Evolutionary conservation across 495 filamentous ascomycete species (phyloP).

Genomic region (Trichoderma erinaceum): DNA sequence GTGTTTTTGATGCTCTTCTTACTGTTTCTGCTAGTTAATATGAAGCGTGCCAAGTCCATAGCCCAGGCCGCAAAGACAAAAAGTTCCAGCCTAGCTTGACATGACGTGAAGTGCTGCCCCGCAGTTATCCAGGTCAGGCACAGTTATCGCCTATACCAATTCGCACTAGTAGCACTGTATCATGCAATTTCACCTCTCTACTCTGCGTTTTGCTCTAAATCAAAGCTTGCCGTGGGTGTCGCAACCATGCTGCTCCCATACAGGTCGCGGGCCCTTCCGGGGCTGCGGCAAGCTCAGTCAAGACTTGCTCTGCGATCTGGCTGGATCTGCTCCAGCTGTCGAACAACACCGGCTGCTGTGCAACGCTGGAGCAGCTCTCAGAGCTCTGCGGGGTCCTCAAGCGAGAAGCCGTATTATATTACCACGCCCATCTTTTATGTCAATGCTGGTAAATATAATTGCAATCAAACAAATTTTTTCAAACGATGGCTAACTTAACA

Average conservation of each 20-base stretch:
- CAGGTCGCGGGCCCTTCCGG: neutral
- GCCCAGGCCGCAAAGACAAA: neutral
- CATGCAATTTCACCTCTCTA: neutral
- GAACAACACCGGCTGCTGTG: neutral
- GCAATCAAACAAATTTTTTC: conserved; percentile 20
- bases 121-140: neutral
- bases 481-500: neutral
- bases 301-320: neutral
- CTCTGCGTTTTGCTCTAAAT: neutral
- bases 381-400: conserved; percentile 7
- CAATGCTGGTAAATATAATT: conserved; percentile 68
- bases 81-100: neutral
- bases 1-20: neutral
- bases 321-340: conserved; percentile 8
- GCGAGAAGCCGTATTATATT: conserved; percentile 84
- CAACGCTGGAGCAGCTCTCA: conserved; percentile 1
- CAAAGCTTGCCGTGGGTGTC: neutral
- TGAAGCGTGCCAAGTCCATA: neutral
- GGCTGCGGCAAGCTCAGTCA: conserved; percentile 8
- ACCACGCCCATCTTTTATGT: conserved; percentile 99
- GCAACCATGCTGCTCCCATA: neutral
- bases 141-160: neutral
- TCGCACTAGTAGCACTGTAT: conserved; percentile 7
- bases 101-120: conserved; percentile 7
- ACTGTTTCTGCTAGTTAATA: too few species aligned